Evolutionary conservation across 345 rosid genomes (phyloP).

Genomic region (Lepidium aucheri): DNA sequence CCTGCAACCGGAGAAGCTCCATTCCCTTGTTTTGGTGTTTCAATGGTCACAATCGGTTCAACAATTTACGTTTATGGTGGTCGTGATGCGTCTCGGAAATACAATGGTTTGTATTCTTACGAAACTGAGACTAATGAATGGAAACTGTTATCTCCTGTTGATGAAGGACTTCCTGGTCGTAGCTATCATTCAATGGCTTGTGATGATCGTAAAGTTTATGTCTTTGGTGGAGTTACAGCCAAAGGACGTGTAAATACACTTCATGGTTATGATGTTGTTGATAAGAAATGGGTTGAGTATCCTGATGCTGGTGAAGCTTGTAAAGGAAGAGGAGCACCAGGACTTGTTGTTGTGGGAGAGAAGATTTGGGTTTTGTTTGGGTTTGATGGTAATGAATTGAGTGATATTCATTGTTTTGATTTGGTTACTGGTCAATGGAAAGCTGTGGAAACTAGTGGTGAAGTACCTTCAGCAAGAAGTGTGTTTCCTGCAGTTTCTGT

Average conservation of each 20-base stretch:
- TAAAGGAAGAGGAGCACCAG: slow-evolving; percentile 30
- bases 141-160: slow-evolving; percentile 1
- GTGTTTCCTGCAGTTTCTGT: slow-evolving; percentile 17
- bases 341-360: slow-evolving; percentile 16
- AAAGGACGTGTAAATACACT: slow-evolving; percentile 21
- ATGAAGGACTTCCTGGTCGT: slow-evolving; percentile 24
- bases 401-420: slow-evolving; percentile 26
- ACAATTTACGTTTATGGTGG: slow-evolving; percentile 28
- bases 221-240: slow-evolving; percentile 27
- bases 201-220: slow-evolving; percentile 21
- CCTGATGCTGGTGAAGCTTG: slow-evolving; percentile 27
- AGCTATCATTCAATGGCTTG: slow-evolving; percentile 22
- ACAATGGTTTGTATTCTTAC: slow-evolving; percentile 14
- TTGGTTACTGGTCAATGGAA: background rate
- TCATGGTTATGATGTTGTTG: slow-evolving; percentile 19
- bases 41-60: slow-evolving; percentile 21
- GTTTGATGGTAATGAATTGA: slow-evolving; percentile 19
- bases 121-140: slow-evolving; percentile 22
- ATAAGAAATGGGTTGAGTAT: slow-evolving; percentile 24
- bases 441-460: slow-evolving; percentile 19
- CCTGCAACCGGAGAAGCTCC: slow-evolving; percentile 21
- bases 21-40: slow-evolving; percentile 26
- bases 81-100: slow-evolving; percentile 15
- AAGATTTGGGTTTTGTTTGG: slow-evolving; percentile 30
- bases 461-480: slow-evolving; percentile 17